These are phyloP conservation scores for Lactarius indigo DNA, from an alignment of 768 basidiomycete genomes.

Conservation along the genomic window DNA sequence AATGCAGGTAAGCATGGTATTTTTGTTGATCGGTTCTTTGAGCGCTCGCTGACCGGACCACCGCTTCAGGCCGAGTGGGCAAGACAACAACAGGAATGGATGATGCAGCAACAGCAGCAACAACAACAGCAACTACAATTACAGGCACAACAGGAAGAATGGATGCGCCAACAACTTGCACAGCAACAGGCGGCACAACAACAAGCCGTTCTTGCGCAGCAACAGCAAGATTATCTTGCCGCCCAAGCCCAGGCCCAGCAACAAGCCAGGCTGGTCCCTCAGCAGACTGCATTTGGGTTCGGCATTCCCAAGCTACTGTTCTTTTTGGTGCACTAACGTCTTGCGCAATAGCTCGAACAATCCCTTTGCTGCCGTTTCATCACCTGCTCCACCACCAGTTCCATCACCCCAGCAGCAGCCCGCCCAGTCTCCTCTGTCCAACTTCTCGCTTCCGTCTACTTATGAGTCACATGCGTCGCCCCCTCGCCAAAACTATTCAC, in stretches of 20 bases:
- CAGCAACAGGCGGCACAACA: slow-evolving; percentile 53
- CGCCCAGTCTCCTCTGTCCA: slow-evolving; percentile 39
- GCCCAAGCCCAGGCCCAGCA: slow-evolving; percentile 19
- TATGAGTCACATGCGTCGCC: slow-evolving; percentile 46
- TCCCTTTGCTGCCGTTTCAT: slow-evolving; percentile 66
- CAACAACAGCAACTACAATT: slow-evolving; percentile 43
- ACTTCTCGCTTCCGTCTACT: slow-evolving; percentile 67
- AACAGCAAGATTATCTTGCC: slow-evolving; percentile 26
- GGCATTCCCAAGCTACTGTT: slow-evolving; percentile 24
- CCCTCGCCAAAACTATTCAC: slow-evolving; percentile 37
- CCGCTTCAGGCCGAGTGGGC: slow-evolving; percentile 39
- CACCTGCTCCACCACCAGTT: slow-evolving; percentile 31
- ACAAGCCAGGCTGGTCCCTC: slow-evolving; percentile 42
- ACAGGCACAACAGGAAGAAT: slow-evolving; percentile 51
- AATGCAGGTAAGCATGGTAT: slow-evolving; percentile 46
- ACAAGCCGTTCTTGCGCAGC: slow-evolving; percentile 40
- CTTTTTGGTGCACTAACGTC: slow-evolving; percentile 5
- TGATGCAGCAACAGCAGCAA: slow-evolving; percentile 51
- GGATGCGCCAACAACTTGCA: slow-evolving; percentile 59
- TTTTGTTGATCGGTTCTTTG: neutral
- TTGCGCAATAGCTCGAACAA: slow-evolving; percentile 73
- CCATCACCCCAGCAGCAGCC: slow-evolving; percentile 33
- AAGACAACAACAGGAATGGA: slow-evolving; percentile 63
- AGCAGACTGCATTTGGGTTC: slow-evolving; percentile 77
- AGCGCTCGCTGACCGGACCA: neutral